These are phyloP conservation scores for Arabidopsis hybrid DNA, from an alignment of 441 rosid species.

Conservation along the genomic window DNA sequence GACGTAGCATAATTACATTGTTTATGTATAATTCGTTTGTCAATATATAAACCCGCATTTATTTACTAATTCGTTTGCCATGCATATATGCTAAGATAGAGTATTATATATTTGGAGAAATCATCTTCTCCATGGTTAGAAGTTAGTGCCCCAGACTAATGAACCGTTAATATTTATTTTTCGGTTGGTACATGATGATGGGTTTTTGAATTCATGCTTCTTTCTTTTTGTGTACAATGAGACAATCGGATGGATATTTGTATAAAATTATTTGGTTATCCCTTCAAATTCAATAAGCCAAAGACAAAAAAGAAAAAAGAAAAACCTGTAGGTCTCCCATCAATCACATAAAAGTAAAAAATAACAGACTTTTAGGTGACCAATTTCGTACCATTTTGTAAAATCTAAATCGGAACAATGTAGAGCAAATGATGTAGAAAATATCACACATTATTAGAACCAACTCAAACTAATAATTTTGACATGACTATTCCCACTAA, in stretches of 20 bases:
- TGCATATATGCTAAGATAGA: neutral
- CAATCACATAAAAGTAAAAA: slow-evolving; percentile 38
- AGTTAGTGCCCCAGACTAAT: neutral
- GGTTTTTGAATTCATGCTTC: slow-evolving; percentile 3
- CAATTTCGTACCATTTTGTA: slow-evolving; percentile 30
- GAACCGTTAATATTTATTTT: neutral
- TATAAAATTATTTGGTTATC: slow-evolving; percentile 13
- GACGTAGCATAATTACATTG: neutral
- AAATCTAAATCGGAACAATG: neutral
- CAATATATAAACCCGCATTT: neutral
- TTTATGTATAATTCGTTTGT: neutral
- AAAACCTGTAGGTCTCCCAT: slow-evolving; percentile 26
- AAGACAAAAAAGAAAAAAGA: neutral
- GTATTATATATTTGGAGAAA: neutral
- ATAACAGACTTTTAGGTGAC: neutral
- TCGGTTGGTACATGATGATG: slow-evolving; percentile 1
- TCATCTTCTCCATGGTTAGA: neutral
- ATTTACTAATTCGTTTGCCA: slow-evolving; percentile 6
- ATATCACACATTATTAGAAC: slow-evolving; percentile 29
- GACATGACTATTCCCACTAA: slow-evolving; percentile 42
- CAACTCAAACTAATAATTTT: slow-evolving; percentile 22
- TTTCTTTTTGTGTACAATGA: slow-evolving; percentile 1
- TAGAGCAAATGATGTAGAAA: slow-evolving; percentile 17
- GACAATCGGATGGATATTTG: neutral
- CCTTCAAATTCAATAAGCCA: neutral